These are phyloP conservation scores for Atkinsonella hypoxylon DNA, from an alignment of 2,329 filamentous ascomycete species.

Conservation along the genomic window DNA sequence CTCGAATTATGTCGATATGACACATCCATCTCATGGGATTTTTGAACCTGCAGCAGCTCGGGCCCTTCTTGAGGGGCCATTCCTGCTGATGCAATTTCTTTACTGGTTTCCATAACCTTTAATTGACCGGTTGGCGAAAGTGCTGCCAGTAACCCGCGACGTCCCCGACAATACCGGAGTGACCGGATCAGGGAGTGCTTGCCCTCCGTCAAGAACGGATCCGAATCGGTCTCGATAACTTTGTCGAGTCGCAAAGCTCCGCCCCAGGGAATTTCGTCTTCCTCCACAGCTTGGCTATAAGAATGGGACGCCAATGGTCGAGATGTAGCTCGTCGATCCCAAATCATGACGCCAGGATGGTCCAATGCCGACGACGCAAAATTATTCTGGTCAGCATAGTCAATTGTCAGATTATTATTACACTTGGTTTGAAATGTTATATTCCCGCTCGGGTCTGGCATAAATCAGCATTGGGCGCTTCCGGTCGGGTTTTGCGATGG, in stretches of 20 bases:
- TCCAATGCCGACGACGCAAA: constrained; percentile 71
- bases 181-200: constrained; percentile 51
- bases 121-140: constrained; percentile 52
- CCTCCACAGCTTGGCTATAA: constrained; percentile 46
- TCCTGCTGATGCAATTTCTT: constrained; percentile 32
- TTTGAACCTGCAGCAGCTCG: constrained; percentile 46
- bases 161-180: constrained; percentile 51
- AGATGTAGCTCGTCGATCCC: constrained; percentile 58
- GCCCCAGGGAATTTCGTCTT: constrained; percentile 52
- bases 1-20: constrained; percentile 38
- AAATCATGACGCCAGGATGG: constrained; percentile 62
- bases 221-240: constrained; percentile 43
- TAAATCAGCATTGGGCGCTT: constrained; percentile 1
- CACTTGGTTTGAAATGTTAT: constrained; percentile 53
- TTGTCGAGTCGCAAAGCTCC: constrained; percentile 45
- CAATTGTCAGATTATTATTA: constrained; percentile 63
- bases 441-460: constrained; percentile 36
- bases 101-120: constrained; percentile 46
- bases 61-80: constrained; percentile 35
- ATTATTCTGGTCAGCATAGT: constrained; percentile 71
- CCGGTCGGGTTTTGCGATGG: not conserved
- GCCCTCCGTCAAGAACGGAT: constrained; percentile 36
- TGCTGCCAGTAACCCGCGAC: constrained; percentile 47
- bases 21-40: constrained; percentile 50
- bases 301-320: constrained; percentile 38